Base-by-base conservation (phyloP, 306 rosid genomes). In the Quercus suber region DNA sequence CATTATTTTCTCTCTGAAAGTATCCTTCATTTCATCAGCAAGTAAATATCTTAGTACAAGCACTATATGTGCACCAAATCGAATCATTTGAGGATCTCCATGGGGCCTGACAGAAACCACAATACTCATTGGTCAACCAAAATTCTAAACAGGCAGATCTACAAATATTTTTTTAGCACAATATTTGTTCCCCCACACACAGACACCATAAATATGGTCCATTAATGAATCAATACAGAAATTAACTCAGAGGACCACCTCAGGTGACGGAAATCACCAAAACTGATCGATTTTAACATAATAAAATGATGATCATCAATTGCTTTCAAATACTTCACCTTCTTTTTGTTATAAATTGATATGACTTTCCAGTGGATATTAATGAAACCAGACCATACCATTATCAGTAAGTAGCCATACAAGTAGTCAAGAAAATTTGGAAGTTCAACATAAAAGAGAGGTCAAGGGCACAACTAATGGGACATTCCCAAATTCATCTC, bases 31-130 rank as follows among this genome's bases (percentile, higher is more conserved):
- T 87, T 91, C 94, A 43, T 95, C 98, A 23, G 79, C 91, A 69
- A 89, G 89, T 76, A 95, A 93, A 87, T 89, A 82, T 79, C 99
- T 85, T 67, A 93, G 98, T 84, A 95, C 95, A 49, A 95, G 97
- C 80, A 95, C 97, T 61, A 95, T 89, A 89, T 95, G 99, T 79
- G 99, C 99, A 84, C 98, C 96, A 82, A 93, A 95, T 60, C 97
- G 93, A 79, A 95, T 95, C 96, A 95, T 95, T 73, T 95, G 97
- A 71, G 99, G 94, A 89, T 95, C 99, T 73, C 98, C 96, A 61
- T 86, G 89, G 73, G 93, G 98, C 91, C 99, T 95, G 84, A 76
- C 45, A 72, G 63, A 83, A 73, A 74, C 69, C 80, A 76, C 64
- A 78, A 17, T 31, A 74, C 73, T 68, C 33, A 56, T 74, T 35